phyloP scores from a whole-genome alignment of 2,329 filamentous ascomycete species.

The Colletotrichum sp. region DNA sequence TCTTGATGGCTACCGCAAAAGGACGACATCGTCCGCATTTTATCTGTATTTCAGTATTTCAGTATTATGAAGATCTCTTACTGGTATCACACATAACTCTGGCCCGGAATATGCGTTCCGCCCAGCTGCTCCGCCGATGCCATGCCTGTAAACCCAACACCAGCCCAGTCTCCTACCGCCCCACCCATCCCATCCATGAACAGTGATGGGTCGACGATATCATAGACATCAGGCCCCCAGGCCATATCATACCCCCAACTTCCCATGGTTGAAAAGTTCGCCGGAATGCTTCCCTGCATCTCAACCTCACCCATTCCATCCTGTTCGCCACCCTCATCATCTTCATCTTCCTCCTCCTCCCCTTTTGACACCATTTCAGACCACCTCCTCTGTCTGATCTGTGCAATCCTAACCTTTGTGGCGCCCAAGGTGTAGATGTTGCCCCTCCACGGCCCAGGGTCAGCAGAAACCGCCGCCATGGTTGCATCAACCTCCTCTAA shows the following conservation, averaged over 20 bases:
- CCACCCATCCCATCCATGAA: neutral
- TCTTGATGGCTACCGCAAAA: neutral
- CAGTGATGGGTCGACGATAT: neutral
- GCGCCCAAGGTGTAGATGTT: conserved; percentile 55
- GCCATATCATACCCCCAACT: neutral
- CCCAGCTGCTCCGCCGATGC: neutral
- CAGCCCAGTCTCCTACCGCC: neutral
- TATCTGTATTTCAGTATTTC: fast-evolving
- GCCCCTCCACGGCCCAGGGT: conserved; percentile 40
- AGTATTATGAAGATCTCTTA: fast-evolving
- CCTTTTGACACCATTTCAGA: conserved; percentile 43
- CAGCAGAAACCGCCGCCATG: conserved; percentile 33
- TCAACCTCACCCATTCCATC: neutral
- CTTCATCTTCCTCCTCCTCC: neutral
- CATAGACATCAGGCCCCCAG: neutral
- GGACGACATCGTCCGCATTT: fast-evolving
- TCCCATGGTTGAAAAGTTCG: neutral
- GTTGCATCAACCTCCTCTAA: conserved; percentile 48
- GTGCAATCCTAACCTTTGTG: conserved; percentile 50
- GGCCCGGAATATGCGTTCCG: neutral
- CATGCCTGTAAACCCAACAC: neutral
- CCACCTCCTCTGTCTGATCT: conserved; percentile 51
- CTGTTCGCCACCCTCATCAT: neutral
- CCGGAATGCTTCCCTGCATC: neutral
- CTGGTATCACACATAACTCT: neutral